Conservation (phyloP, 768 basidiomycete species). For the Obba rivulosa region DNA sequence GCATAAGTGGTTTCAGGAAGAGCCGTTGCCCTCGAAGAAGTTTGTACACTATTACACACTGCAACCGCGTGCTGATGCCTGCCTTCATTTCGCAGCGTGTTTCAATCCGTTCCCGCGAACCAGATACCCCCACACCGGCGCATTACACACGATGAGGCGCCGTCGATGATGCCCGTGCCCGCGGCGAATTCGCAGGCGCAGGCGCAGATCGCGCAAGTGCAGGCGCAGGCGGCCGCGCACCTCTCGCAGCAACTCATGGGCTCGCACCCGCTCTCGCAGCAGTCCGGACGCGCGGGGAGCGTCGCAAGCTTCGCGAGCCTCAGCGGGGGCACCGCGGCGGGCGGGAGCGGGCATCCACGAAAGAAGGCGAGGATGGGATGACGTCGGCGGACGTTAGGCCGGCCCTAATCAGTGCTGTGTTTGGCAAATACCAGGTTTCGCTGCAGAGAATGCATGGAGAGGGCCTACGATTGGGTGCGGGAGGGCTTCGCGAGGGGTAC, state of each 20-base stretch:
- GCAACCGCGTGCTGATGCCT: background rate
- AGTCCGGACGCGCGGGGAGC: constrained; percentile 36
- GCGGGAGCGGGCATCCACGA: constrained; percentile 36
- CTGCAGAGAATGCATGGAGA: too few species aligned
- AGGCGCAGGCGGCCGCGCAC: constrained; percentile 44
- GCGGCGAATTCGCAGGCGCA: constrained; percentile 37
- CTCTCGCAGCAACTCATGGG: constrained; percentile 19
- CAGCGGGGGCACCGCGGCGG: constrained; percentile 51
- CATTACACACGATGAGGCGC: constrained; percentile 90
- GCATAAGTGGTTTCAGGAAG: constrained; percentile 92
- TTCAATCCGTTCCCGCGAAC: constrained; percentile 54
- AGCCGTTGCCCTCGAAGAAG: constrained; percentile 83
- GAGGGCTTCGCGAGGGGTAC: too few species aligned
- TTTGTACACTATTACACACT: constrained; percentile 34
- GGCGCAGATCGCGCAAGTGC: constrained; percentile 35
- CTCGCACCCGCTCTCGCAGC: constrained; percentile 22
- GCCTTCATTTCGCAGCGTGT: constrained; percentile 49
- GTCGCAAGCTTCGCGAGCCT: constrained; percentile 58
- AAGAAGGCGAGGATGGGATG: constrained; percentile 59
- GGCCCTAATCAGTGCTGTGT: too few species aligned
- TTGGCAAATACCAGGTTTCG: too few species aligned
- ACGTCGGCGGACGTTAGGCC: background rate
- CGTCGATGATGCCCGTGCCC: constrained; percentile 73
- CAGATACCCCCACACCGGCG: constrained; percentile 82
- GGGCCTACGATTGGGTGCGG: too few species aligned